Base-by-base conservation (phyloP, 306 rosid species). In the Sophora flavescens region DNA sequence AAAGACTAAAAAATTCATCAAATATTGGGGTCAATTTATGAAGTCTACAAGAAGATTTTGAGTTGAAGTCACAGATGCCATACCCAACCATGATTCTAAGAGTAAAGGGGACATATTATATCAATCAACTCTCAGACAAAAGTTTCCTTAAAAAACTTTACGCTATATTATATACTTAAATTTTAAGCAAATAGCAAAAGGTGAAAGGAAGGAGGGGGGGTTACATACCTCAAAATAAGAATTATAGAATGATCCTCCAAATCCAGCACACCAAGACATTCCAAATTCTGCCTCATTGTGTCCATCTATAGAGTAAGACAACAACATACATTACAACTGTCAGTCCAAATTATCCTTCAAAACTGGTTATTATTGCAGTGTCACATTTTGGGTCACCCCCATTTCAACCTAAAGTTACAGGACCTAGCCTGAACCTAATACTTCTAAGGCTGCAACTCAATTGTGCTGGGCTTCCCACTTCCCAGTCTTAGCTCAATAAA, bases 191-290 rank as follows among this genome's bases (percentile, higher is more conserved):
- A 67, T 14, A 67, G 12, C 4, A 50, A 48, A 80, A 60, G 35
- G 54, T 17, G 30, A 63, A 41, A 36, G 42, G 10, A 61, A 68
- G 0, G 22, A 22, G 22, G 22, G 22, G 22, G 22, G 0, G 22
- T 22, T 22, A 47, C 52, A 12, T 12, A 4, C 98, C 96, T 90
- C 84, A 41, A 95, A 95, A 90, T 95, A 95, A 35, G 96, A 79
- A 72, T 82, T 75, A 83, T 90, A 95, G 81, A 95, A 95, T 30
- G 98, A 84, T 77, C 88, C 96, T 76, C 98, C 98, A 78, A 92
- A 95, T 59, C 96, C 93, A 48, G 98, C 97, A 80, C 98, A 95
- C 97, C 96, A 92, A 6, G 97, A 90, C 97, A 95, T 95, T 71
- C 97, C 98, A 56, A 95, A 95, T 74, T 92, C 97, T 57, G 96